Conservation (phyloP, 2,329 filamentous ascomycete species). For the Juglanconis oblonga region DNA sequence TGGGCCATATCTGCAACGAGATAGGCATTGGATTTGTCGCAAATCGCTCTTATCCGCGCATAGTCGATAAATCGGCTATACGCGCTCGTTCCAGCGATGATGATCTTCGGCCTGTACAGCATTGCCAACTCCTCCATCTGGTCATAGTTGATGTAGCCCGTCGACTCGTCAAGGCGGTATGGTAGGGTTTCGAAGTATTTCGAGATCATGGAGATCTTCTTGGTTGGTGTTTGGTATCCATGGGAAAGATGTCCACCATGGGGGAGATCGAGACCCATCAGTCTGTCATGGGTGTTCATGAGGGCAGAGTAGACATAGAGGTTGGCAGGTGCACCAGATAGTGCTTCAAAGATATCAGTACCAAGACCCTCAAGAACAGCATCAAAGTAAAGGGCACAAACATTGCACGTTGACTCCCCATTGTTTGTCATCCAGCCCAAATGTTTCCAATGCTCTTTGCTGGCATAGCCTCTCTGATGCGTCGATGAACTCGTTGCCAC, state of each 20-base stretch:
- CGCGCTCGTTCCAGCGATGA: conserved; percentile 90
- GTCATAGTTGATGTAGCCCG: conserved; percentile 92
- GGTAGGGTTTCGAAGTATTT: conserved; percentile 99
- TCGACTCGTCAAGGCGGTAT: conserved; percentile 86
- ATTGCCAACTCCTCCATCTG: conserved; percentile 82
- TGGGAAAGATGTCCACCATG: conserved; percentile 96
- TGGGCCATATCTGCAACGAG: conserved; percentile 96
- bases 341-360: conserved; percentile 46
- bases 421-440: conserved; percentile 76
- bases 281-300: conserved; percentile 85
- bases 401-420: conserved; percentile 98
- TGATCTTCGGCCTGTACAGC: conserved; percentile 91
- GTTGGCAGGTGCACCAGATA: conserved; percentile 74
- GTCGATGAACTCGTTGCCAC: conserved; percentile 95
- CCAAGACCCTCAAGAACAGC: not conserved
- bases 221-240: conserved; percentile 92
- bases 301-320: conserved; percentile 94
- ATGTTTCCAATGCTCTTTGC: conserved; percentile 82
- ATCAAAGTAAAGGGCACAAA: conserved; percentile 36
- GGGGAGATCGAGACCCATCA: conserved; percentile 96
- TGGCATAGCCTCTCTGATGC: conserved; percentile 87
- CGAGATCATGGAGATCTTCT: conserved; percentile 96
- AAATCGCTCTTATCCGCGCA: conserved; percentile 83
- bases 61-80: conserved; percentile 98
- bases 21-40: conserved; percentile 88